phyloP scores from a whole-genome alignment of 176 grass and related monocot species.

The Panicum miliaceum region DNA sequence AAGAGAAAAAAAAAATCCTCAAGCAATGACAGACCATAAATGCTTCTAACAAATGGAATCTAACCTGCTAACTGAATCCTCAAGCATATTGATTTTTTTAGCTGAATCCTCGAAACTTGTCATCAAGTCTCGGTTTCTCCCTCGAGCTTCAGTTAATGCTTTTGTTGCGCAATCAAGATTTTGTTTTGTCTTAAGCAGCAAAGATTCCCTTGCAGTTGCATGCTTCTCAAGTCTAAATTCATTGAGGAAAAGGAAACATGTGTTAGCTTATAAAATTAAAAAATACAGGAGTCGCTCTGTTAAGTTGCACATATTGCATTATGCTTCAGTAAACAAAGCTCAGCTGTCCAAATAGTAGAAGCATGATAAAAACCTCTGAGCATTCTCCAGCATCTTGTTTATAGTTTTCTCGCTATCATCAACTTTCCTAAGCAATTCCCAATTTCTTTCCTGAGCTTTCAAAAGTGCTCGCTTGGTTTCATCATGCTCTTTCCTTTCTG shows the following conservation, averaged over 20 bases:
- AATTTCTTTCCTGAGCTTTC: constrained; percentile 57
- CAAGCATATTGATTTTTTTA: constrained; percentile 53
- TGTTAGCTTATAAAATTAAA: constrained; percentile 47
- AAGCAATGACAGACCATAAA: constrained; percentile 35
- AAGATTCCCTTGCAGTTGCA: constrained; percentile 58
- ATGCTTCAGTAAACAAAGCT: constrained; percentile 32
- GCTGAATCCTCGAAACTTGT: constrained; percentile 48
- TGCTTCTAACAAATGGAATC: constrained; percentile 14
- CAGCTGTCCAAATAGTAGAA: constrained; percentile 26
- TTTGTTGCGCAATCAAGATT: constrained; percentile 46
- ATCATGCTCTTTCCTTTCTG: constrained; percentile 71
- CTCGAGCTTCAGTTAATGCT: constrained; percentile 54
- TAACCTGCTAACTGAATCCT: constrained; percentile 63
- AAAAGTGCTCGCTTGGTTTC: constrained; percentile 63
- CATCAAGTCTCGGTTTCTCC: constrained; percentile 46
- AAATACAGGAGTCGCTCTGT: neutral
- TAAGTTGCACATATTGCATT: constrained; percentile 18
- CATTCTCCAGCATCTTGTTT: constrained; percentile 63
- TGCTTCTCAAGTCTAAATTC: constrained; percentile 71
- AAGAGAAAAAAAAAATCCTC: constrained; percentile 28
- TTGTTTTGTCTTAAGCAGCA: constrained; percentile 58
- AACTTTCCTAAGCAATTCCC: constrained; percentile 60
- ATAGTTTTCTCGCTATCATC: constrained; percentile 62
- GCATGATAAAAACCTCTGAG: constrained; percentile 53
- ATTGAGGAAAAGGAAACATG: constrained; percentile 30